A percentile compares a stretch with the other conserved stretches of the same genome.
phyloP scores from a whole-genome alignment of 2,329 filamentous ascomycete genomes.

The Lecanicillium sp. region DNA sequence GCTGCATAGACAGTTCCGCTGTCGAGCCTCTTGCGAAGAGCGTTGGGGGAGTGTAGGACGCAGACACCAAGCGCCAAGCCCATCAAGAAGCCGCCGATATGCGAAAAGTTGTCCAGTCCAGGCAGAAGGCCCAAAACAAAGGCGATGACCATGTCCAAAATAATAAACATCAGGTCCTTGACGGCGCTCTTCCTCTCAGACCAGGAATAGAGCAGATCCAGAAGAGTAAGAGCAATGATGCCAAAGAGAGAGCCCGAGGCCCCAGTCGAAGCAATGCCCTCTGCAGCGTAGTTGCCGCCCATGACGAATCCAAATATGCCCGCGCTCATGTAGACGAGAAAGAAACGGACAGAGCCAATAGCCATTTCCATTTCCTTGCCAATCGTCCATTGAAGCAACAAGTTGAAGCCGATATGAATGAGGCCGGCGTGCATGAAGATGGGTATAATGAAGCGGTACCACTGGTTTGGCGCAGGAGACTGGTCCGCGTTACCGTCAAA shows the following conservation, averaged over 20 bases:
- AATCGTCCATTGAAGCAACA: constrained; percentile 83
- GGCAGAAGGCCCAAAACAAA: constrained; percentile 90
- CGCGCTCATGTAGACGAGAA: constrained; percentile 79
- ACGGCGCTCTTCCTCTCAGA: constrained; percentile 65
- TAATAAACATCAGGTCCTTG: constrained; percentile 80
- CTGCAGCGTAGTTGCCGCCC: constrained; percentile 85
- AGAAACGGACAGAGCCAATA: constrained; percentile 83
- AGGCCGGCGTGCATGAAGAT: constrained; percentile 94
- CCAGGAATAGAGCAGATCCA: constrained; percentile 94
- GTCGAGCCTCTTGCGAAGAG: constrained; percentile 66
- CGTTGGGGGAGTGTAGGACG: constrained; percentile 79
- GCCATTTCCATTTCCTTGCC: constrained; percentile 87
- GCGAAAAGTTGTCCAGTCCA: constrained; percentile 92
- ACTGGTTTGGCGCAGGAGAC: constrained; percentile 72
- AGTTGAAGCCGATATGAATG: constrained; percentile 92
- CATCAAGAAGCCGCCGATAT: constrained; percentile 94
- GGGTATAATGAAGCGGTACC: constrained; percentile 92
- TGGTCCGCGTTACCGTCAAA: constrained; percentile 44
- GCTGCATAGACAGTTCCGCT: constrained; percentile 64
- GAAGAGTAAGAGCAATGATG: constrained; percentile 76
- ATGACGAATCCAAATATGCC: constrained; percentile 96
- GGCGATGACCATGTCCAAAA: constrained; percentile 78
- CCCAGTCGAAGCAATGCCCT: constrained; percentile 74
- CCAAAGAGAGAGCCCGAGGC: constrained; percentile 89
- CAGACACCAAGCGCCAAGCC: constrained; percentile 81